phyloP scores from a whole-genome alignment of 2,329 filamentous ascomycete genomes.

The Graphium sp. region DNA sequence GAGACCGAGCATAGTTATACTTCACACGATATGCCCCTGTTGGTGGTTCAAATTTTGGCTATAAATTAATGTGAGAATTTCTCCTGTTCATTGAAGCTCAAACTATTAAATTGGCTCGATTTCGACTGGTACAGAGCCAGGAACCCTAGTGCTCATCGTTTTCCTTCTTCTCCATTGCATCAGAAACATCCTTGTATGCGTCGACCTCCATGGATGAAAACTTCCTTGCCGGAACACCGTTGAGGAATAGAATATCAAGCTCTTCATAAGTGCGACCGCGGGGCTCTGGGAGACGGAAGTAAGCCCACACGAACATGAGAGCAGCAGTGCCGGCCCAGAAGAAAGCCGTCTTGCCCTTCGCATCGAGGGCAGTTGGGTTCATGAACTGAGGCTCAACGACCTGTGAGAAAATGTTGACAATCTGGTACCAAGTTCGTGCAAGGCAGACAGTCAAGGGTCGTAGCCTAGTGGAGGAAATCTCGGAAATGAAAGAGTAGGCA shows the following conservation, averaged over 20 bases:
- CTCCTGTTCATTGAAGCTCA: too few species aligned
- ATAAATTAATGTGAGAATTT: too few species aligned
- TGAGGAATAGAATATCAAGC: slow-evolving; percentile 23
- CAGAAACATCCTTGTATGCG: slow-evolving; percentile 5
- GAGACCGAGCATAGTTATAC: too few species aligned
- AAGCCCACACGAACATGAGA: slow-evolving; percentile 28
- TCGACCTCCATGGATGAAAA: slow-evolving; percentile 12
- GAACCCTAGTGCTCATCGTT: too few species aligned
- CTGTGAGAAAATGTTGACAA: slow-evolving; percentile 11
- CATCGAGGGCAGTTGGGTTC: slow-evolving; percentile 19
- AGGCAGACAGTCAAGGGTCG: slow-evolving; percentile 88
- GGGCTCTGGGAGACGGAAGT: slow-evolving; percentile 35
- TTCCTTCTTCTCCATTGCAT: too few species aligned
- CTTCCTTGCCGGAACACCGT: slow-evolving; percentile 18
- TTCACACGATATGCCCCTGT: too few species aligned
- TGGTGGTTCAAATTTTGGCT: too few species aligned
- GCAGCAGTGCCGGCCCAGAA: slow-evolving; percentile 25
- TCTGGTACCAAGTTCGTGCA: slow-evolving; percentile 57
- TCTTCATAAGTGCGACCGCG: slow-evolving; percentile 28
- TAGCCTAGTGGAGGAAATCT: slow-evolving; percentile 65
- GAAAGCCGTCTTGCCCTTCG: slow-evolving; percentile 21
- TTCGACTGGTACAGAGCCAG: too few species aligned
- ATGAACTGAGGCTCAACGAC: slow-evolving; percentile 15
- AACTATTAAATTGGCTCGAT: too few species aligned
- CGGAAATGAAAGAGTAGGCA: slow-evolving; percentile 75